Evolutionary conservation across 139 green algal species (phyloP), one percentile per base, ranked within the genome.

Genomic region (Closterium sp.): DNA sequence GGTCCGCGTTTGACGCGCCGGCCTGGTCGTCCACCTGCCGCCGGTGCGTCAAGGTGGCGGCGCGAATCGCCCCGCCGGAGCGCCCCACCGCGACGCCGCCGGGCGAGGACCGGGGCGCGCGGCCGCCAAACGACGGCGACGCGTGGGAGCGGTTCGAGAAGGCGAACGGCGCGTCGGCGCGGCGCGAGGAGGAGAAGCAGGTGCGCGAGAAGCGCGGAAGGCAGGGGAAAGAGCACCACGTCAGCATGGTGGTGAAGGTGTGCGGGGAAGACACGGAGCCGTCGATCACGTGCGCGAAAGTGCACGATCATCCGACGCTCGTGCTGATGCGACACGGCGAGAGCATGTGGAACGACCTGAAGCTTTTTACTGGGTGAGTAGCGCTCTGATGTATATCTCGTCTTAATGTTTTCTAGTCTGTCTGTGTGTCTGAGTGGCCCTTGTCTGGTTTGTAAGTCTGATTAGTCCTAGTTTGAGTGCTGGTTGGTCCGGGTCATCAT

Each of bases 321-420:
- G 85, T 87, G n/a, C 85, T 87, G 27, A 87, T 87, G 85, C 85
- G 85, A 30, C 85, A 87, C 85, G 85, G 85, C 24, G 89, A 94
- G 73, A 92, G 87, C 89, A 93, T 94, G 89, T 94, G 92, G 92
- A 94, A 94, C 84, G 89, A 94, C 38, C 86, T 91, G n/a, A 91
- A 92, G 88, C 89, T 93, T 1, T 94, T 94, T 73, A 94, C 92
- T 10, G 92, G 92, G 89, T 92, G 30, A 79, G 92, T n/a, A 34
- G 28, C 10, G 30, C 30, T 19, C 42, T 91, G 31, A 22, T 50
- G 19, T 89, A 24, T 89, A 17, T 7, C 86, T 24, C n/a, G n/a
- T n/a, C n/a, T n/a, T n/a, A n/a, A n/a, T n/a, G n/a, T n/a, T n/a
- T n/a, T 42, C 34, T 4, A 42, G 7, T 50, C 7, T 79, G 62